Base-by-base conservation (phyloP, 148 eudicot species). In the Beta vulgaris region DNA sequence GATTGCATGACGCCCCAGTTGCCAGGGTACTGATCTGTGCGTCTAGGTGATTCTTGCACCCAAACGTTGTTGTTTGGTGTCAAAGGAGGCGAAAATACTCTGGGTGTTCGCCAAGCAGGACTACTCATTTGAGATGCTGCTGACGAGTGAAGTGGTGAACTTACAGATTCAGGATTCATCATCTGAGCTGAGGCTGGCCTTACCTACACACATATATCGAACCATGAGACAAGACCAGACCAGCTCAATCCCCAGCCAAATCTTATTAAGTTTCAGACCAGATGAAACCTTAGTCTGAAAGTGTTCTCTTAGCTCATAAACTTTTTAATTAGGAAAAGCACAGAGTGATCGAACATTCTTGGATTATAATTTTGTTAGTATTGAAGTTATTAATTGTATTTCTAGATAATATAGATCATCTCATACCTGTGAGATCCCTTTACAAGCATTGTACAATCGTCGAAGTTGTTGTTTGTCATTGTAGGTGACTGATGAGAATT, bases 361-460 rank as follows among this genome's bases (percentile, higher is more conserved):
- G n/a, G 57, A 4, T 48, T 7, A 19, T 19, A 53, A 53, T 18
- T 53, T 19, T 18, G 0, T 43, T 43, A n/a, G n/a, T n/a, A n/a
- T n/a, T n/a, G n/a, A n/a, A n/a, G 25, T 7, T 51, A 10, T 21
- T 25, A 21, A 21, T 21, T 2, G 19, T 5, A n/a, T 51, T 36
- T 28, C 69, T 35, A 25, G 25, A 65, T 11, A 65, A 7, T 7
- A 65, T 15, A 14, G 16, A 15, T 36, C 48, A 35, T 37, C 15
- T 48, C 9, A 43, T 81, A 82, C 89, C 91, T 88, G 91, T 66
- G 82, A 79, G 72, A 81, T 81, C 49, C 89, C 88, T 58, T 84
- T 83, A 77, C 91, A 88, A 51, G 91, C 91, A 73, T 77, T 78
- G 74, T 83, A 84, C 29, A 88, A 79, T 29, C 79, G 71, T 40